phyloP scores from a whole-genome alignment of 2,329 filamentous ascomycete species.

The Cercospora nicotianae region DNA sequence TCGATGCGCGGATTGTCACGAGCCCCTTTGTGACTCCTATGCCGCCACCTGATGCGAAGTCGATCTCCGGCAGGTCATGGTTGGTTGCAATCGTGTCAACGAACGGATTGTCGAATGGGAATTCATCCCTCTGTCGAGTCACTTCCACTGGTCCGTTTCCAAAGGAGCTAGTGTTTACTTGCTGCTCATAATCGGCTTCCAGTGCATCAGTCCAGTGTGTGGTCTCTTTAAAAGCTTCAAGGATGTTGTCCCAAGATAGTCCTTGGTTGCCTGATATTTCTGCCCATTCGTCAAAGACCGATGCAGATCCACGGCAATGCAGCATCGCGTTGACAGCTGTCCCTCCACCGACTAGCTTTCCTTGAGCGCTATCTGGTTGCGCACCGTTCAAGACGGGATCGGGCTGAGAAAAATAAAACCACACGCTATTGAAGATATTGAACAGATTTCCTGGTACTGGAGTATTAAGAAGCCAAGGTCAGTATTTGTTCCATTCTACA shows the following conservation, averaged over 20 bases:
- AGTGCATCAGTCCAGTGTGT: constrained; percentile 3
- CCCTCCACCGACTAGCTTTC: constrained; percentile 11
- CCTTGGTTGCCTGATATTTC: constrained; percentile 15
- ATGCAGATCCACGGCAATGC: constrained; percentile 13
- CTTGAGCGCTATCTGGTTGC: constrained; percentile 10
- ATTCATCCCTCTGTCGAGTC: background rate
- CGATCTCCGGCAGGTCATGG: constrained; percentile 7
- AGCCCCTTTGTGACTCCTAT: constrained; percentile 12
- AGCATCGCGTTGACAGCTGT: constrained; percentile 19
- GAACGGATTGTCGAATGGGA: constrained; percentile 8
- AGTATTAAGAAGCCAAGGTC: no score
- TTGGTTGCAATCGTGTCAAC: constrained; percentile 2
- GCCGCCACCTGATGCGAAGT: constrained; percentile 11
- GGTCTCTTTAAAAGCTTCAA: constrained; percentile 16
- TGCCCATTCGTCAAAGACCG: constrained; percentile 20
- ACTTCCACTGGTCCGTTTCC: constrained; percentile 15
- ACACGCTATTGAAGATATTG: constrained; percentile 1
- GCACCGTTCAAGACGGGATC: constrained; percentile 9
- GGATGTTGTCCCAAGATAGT: constrained; percentile 5
- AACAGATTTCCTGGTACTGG: background rate
- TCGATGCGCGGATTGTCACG: constrained; percentile 9
- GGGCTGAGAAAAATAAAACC: constrained; percentile 14
- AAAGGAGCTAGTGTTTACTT: constrained; percentile 13
- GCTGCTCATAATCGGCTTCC: constrained; percentile 1
- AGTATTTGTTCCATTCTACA: no score